Conservation (phyloP, 139 green algal species). For the Auxenochlorella pyrenoidosa region DNA sequence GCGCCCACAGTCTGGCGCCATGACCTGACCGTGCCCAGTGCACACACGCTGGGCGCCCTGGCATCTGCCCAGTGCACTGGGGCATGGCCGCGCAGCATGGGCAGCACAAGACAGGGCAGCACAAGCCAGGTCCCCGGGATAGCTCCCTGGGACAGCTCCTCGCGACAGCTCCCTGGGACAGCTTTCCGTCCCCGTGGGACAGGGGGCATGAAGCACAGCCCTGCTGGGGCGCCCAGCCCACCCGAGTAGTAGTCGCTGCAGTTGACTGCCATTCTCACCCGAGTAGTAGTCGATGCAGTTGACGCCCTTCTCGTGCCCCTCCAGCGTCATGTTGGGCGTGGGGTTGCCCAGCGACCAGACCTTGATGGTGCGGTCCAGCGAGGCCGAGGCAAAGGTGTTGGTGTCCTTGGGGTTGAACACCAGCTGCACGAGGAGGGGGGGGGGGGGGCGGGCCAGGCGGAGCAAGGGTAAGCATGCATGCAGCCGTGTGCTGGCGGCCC, state of each 20-base stretch:
- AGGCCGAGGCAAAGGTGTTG: slow-evolving; percentile 98
- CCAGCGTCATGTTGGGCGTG: slow-evolving; percentile 97
- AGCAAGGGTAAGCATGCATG: not conserved
- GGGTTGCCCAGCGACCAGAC: slow-evolving; percentile 95
- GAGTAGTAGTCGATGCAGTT: slow-evolving; percentile 99
- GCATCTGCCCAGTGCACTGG: too few species aligned
- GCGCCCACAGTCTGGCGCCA: too few species aligned
- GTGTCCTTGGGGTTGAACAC: slow-evolving; percentile 99
- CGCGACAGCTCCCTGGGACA: too few species aligned
- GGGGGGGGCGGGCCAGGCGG: not conserved
- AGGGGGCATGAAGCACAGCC: not conserved
- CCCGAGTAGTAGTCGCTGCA: slow-evolving; percentile 97
- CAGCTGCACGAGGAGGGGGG: slow-evolving; percentile 75
- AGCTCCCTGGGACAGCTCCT: too few species aligned
- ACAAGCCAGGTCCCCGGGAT: too few species aligned
- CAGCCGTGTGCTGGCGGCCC: too few species aligned
- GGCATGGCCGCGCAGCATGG: too few species aligned
- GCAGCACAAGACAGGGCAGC: too few species aligned
- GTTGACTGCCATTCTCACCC: slow-evolving; percentile 98
- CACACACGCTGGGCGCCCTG: too few species aligned
- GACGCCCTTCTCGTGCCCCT: slow-evolving; percentile 99
- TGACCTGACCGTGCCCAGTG: too few species aligned
- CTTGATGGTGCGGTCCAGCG: slow-evolving; percentile 97
- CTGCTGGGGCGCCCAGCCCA: not conserved
- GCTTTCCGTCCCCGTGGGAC: too few species aligned